A percentile compares a stretch with the other conserved stretches of the same genome.
These are phyloP conservation scores for Cadophora gregata DNA, from an alignment of 2,329 filamentous ascomycete genomes.

Conservation along the genomic window DNA sequence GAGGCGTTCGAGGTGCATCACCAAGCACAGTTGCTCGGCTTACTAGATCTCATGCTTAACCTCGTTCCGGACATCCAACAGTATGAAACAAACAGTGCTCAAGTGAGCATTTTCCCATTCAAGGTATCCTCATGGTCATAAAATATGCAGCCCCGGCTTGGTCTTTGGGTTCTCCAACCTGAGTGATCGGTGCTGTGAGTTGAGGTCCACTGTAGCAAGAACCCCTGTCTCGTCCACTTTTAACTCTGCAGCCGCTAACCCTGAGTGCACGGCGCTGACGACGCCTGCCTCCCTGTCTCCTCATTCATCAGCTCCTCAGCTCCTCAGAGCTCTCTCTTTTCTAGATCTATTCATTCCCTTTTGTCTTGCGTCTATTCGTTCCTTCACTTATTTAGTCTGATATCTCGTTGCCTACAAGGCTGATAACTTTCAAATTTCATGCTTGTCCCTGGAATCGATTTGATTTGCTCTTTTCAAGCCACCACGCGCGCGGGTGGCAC, in stretches of 20 bases:
- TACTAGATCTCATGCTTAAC: not conserved
- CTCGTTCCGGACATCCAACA: not conserved
- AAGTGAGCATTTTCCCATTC: not conserved
- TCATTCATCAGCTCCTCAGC: conserved; percentile 4
- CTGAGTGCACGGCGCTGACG: conserved; percentile 14
- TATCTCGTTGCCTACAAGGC: no score
- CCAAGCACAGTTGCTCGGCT: not conserved
- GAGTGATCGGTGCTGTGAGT: not conserved
- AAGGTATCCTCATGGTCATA: not conserved
- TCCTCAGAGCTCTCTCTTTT: no score
- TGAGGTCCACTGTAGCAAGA: conserved; percentile 7
- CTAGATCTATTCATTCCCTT: not conserved
- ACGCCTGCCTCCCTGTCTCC: conserved; percentile 4
- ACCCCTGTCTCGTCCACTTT: conserved; percentile 18
- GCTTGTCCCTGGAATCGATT: not conserved
- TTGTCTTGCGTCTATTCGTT: not conserved
- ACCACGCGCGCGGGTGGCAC: not conserved
- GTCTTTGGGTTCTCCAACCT: not conserved
- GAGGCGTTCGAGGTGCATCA: not conserved
- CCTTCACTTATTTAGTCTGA: no score
- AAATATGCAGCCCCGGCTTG: conserved; percentile 1
- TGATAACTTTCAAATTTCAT: not conserved
- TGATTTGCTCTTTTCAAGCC: conserved; percentile 9
- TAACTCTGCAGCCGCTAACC: conserved; percentile 5
- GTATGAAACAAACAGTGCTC: not conserved